These are phyloP conservation scores for Suillus placidus DNA, from an alignment of 768 basidiomycete genomes.

Conservation along the genomic window DNA sequence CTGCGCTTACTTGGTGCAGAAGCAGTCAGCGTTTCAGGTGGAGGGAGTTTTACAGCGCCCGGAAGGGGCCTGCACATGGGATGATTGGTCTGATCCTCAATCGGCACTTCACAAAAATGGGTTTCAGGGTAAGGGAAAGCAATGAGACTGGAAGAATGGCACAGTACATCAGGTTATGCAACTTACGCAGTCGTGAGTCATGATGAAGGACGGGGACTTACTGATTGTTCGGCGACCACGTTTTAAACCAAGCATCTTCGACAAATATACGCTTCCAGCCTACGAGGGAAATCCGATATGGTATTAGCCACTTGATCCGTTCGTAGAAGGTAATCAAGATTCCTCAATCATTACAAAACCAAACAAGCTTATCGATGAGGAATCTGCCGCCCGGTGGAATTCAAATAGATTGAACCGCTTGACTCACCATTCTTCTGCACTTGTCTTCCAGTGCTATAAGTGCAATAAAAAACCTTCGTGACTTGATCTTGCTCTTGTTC, in stretches of 20 bases:
- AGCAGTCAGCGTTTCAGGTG: conserved; percentile 25
- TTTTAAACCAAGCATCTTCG: conserved; percentile 45
- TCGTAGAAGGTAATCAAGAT: conserved; percentile 1
- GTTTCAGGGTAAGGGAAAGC: conserved; percentile 44
- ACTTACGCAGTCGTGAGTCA: not conserved
- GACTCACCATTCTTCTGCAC: conserved; percentile 49
- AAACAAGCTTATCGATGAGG: not conserved
- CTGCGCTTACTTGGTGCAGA: conserved; percentile 36
- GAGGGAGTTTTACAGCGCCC: conserved; percentile 27
- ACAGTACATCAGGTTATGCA: not conserved
- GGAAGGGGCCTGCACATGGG: conserved; percentile 50
- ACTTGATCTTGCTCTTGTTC: conserved; percentile 30
- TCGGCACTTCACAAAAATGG: conserved; percentile 41
- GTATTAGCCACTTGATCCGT: not conserved
- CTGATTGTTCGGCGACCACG: conserved; percentile 30
- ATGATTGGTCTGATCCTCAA: conserved; percentile 40
- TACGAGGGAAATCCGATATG: conserved; percentile 18
- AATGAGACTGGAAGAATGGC: conserved; percentile 28
- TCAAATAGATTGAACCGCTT: not conserved
- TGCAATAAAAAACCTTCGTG: conserved; percentile 45
- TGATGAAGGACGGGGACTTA: conserved; percentile 17
- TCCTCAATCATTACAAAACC: too few species aligned
- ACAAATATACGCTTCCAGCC: conserved; percentile 53
- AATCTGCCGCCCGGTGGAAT: not conserved
- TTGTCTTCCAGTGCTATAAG: conserved; percentile 37